Evolutionary conservation across 73 alveolate species (phyloP), one percentile per base, ranked within the genome.

Genomic region (Strombidium stylifer): DNA sequence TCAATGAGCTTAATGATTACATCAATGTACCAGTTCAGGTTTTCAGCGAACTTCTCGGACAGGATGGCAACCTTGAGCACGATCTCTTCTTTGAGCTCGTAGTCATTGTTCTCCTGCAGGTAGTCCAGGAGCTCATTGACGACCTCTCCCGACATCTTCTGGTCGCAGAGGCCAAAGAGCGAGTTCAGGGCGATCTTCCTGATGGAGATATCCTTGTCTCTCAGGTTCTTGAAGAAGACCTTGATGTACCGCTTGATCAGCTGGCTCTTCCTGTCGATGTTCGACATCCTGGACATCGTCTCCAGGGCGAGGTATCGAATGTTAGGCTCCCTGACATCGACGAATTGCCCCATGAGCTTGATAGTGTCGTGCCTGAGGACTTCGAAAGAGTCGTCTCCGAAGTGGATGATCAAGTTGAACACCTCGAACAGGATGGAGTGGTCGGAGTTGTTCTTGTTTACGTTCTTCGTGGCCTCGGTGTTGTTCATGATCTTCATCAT

Each of bases 101-200:
- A 93, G 60, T 96, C 98, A n/a, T n/a, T n/a, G 48, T 94, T 94
- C 69, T 87, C 95, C 69, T 90, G 86, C 23, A 96, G 86, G 81
- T 89, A 90, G 41, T 73, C 93, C 44, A 96, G 73, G 66, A 96
- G 71, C 75, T 96, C 99, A 62, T 93, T 96, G 11, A 96, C 96
- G 5, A 96, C 93, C 58, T 84, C 90, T 25, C 86, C 84, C n/a
- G 95, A 91, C 44, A 89, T 83, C 59, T 84, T 87, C 44, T 82
- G 91, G 26, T 92, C 96, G 74, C 98, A 91, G 50, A 93, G 84
- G 39, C 79, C 69, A 82, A 91, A 96, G 34, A 96, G 68, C 42
- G 93, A 85, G 73, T 96, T 98, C 36, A 96, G 80, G 10, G 99
- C 98, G 88, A 98, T 93, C 76, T 96, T 87, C 69, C 98, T 91